Percentiles rank a stretch among this genome's conserved stretches.
Evolutionary conservation across 768 basidiomycete genomes (phyloP).

Genomic region (Boletellus emodensis): DNA sequence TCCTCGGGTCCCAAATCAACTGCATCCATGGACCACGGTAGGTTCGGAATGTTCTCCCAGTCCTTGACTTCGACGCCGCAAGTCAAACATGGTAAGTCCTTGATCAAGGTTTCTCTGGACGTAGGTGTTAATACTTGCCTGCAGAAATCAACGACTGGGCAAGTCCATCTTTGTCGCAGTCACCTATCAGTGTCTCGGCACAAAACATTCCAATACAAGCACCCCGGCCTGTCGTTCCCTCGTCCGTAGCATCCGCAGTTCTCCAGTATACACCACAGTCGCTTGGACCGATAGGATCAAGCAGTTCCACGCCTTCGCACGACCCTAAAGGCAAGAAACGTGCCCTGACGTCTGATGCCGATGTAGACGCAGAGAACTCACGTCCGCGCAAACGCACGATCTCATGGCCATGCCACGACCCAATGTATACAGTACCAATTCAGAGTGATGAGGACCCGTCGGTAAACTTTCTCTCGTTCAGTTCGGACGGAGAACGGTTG

Average conservation of each 20-base stretch:
- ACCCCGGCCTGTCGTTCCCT: slow-evolving; percentile 24
- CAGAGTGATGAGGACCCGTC: slow-evolving; percentile 46
- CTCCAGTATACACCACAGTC: slow-evolving; percentile 25
- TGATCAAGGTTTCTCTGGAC: neutral
- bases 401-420: slow-evolving; percentile 48
- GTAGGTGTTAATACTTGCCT: neutral
- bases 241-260: slow-evolving; percentile 34
- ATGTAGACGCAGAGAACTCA: slow-evolving; percentile 22
- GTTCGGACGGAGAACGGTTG: slow-evolving; percentile 50
- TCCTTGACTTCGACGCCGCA: slow-evolving; percentile 20
- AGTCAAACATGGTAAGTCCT: slow-evolving; percentile 28
- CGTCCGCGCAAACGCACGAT: slow-evolving; percentile 35
- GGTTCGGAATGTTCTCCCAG: slow-evolving; percentile 17
- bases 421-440: slow-evolving; percentile 36
- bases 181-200: slow-evolving; percentile 13
- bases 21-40: slow-evolving; percentile 15
- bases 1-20: slow-evolving; percentile 24
- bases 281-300: slow-evolving; percentile 14
- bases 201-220: slow-evolving; percentile 28
- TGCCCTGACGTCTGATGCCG: slow-evolving; percentile 25
- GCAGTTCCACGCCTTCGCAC: slow-evolving; percentile 25
- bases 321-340: slow-evolving; percentile 39
- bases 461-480: slow-evolving; percentile 48
- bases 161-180: slow-evolving; percentile 14
- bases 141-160: slow-evolving; percentile 26